Base-by-base conservation (phyloP, 208 protist species). In the Crithidia mellificae region DNA sequence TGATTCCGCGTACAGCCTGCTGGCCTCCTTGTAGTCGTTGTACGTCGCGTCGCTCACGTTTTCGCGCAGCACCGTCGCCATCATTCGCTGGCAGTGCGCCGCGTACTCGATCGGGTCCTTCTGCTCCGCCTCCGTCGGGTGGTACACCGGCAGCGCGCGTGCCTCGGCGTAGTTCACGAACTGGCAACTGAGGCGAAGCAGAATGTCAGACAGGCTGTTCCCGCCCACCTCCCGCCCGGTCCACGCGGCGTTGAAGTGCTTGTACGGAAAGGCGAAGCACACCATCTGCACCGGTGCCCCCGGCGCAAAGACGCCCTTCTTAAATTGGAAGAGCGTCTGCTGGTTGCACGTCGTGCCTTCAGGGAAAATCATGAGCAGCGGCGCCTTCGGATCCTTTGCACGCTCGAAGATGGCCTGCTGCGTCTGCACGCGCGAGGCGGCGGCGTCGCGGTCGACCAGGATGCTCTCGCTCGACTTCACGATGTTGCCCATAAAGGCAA, bases 221-320 rank as follows among this genome's bases (percentile, higher is more conserved):
- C 91, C 88, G 51, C 88, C 91, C 50, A 80, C 80, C 17, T 57
- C 67, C 7, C 83, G 66, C 17, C 90, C 90, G 19, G 81, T 93
- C 92, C 92, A 97, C 1, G 81, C 84, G 9, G 92, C 82, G 65
- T 95, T 95, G 74, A 95, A 96, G 62, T 95, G 84, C 62, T 81
- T 78, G 73, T 94, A 95, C 0, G 88, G 89, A 44, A 93, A 96
- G 7, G 65, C 68, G 29, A 93, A 64, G 68, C 90, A 96, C 46
- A 96, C 74, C 82, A 94, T 94, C 72, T 97, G 91, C 22, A 97
- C 79, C 22, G 93, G 91, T 51, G 70, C 78, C 24, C 90, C 91
- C 14, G 87, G 67, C 57, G 88, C 90, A 56, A 97, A 96, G 24
- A 91, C 91, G 24, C 93, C 93, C 30, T 79, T 91, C 59, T 87